Conservation (phyloP, 352 stramenopile species). For the Pythium volutum region DNA sequence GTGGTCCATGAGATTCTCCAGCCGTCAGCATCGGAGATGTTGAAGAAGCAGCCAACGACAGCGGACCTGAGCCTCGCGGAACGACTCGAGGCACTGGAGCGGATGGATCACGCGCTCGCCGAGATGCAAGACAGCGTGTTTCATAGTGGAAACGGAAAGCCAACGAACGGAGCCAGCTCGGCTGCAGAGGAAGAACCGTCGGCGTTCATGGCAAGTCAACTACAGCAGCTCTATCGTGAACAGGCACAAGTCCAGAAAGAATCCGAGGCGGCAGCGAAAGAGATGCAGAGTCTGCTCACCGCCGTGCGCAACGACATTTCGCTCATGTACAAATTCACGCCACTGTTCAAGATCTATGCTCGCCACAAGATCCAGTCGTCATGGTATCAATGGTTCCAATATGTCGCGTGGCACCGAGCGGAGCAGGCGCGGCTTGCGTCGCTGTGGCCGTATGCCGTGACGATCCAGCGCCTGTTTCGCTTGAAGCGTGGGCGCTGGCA, state of each 20-base stretch:
- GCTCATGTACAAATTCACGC: conserved; percentile 58
- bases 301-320: conserved; percentile 40
- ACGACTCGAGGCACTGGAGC: conserved; percentile 2
- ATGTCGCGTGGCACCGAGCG: conserved; percentile 38
- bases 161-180: background rate
- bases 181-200: conserved; percentile 25
- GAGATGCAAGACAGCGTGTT: conserved; percentile 16
- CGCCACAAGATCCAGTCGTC: conserved; percentile 35
- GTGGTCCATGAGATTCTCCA: conserved; percentile 51
- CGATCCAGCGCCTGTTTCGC: conserved; percentile 61
- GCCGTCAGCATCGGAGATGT: conserved; percentile 21
- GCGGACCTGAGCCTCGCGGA: background rate
- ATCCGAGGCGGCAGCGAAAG: conserved; percentile 21
- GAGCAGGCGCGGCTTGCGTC: conserved; percentile 36
- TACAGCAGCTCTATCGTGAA: conserved; percentile 34
- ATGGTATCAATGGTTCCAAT: conserved; percentile 41
- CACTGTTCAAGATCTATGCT: conserved; percentile 54
- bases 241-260: conserved; percentile 30
- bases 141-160: background rate
- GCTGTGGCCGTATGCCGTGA: conserved; percentile 46
- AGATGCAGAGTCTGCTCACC: conserved; percentile 39
- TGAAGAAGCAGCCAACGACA: background rate
- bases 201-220: conserved; percentile 18
- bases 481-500: conserved; percentile 34
- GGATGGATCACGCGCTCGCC: conserved; percentile 12